phyloP scores from a whole-genome alignment of 768 basidiomycete genomes.

The Hysterangium stoloniferum region DNA sequence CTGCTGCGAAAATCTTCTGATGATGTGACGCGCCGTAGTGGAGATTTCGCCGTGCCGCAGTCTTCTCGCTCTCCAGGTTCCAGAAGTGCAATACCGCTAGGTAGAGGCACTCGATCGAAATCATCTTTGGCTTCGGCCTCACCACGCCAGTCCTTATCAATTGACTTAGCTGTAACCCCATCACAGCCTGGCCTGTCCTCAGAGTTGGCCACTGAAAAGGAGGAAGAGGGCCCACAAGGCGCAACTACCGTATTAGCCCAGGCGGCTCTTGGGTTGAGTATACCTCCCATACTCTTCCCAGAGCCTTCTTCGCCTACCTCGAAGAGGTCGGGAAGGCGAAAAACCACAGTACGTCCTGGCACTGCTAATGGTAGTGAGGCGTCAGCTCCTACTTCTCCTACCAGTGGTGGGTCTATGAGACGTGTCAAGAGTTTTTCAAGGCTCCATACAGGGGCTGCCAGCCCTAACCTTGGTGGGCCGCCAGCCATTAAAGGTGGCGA shows the following conservation, averaged over 20 bases:
- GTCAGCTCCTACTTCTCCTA: conserved; percentile 34
- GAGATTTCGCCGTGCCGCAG: background rate
- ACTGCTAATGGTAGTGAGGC: conserved; percentile 5
- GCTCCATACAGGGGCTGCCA: background rate
- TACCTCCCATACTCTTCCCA: conserved; percentile 43
- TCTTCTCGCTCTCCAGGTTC: background rate
- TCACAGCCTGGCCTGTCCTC: background rate
- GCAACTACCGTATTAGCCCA: conserved; percentile 40
- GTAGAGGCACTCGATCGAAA: background rate
- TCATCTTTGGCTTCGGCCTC: background rate
- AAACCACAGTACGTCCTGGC: background rate
- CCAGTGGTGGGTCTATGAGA: conserved; percentile 38
- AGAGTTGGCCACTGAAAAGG: background rate
- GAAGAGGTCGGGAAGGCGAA: background rate
- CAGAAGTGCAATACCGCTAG: too few species aligned
- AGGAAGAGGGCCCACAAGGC: background rate
- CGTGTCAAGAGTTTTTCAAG: conserved; percentile 49
- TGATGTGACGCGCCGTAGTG: background rate
- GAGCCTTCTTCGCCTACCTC: conserved; percentile 22
- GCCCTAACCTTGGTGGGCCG: background rate
- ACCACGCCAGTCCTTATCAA: background rate
- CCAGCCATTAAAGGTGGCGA: background rate
- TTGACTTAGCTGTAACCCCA: conserved; percentile 6
- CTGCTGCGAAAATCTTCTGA: background rate
- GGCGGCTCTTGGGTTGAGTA: conserved; percentile 49